Conservation (phyloP, 1,284 basidiomycete genomes). For the Bondarzewia mesenterica region DNA sequence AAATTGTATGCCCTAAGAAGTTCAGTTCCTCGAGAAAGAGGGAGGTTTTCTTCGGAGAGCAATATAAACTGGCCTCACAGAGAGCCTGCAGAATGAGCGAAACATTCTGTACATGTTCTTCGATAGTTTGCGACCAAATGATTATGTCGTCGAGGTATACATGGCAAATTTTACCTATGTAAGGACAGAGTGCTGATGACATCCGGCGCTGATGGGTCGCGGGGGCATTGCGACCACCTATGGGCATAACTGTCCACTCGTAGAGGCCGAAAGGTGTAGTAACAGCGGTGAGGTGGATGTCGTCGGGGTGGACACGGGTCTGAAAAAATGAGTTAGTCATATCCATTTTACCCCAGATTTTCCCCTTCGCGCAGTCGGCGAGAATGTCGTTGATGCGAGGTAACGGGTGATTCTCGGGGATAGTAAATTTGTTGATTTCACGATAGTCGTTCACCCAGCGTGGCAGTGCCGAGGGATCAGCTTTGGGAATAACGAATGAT, state of each 20-base stretch:
- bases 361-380: slow-evolving; percentile 20
- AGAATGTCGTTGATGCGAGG: slow-evolving; percentile 21
- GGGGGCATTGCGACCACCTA: slow-evolving; percentile 29
- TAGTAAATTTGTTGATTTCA: slow-evolving; percentile 27
- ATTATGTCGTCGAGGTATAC: slow-evolving; percentile 38
- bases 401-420: slow-evolving; percentile 26
- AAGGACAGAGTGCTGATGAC: slow-evolving; percentile 19
- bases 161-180: slow-evolving; percentile 29
- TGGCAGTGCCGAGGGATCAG: slow-evolving; percentile 24
- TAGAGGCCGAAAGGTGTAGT: slow-evolving; percentile 29
- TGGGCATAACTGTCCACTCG: slow-evolving; percentile 36
- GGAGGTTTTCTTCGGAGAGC: slow-evolving; percentile 22
- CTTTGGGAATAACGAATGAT: slow-evolving; percentile 30
- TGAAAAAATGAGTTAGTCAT: slow-evolving; percentile 37
- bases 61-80: slow-evolving; percentile 12
- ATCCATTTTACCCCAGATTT: slow-evolving; percentile 27
- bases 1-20: slow-evolving; percentile 31
- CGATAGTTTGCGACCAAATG: slow-evolving; percentile 28
- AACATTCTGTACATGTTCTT: slow-evolving; percentile 27
- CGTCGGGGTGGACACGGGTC: slow-evolving; percentile 26
- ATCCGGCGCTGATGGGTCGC: slow-evolving; percentile 28
- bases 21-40: slow-evolving; percentile 20
- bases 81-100: slow-evolving; percentile 20
- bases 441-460: slow-evolving; percentile 34
- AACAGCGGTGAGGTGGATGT: slow-evolving; percentile 29